Percentiles rank a stretch among this genome's conserved stretches.
Evolutionary conservation across 2,329 filamentous ascomycete genomes (phyloP).

Genomic region (Fusarium vanettenii): DNA sequence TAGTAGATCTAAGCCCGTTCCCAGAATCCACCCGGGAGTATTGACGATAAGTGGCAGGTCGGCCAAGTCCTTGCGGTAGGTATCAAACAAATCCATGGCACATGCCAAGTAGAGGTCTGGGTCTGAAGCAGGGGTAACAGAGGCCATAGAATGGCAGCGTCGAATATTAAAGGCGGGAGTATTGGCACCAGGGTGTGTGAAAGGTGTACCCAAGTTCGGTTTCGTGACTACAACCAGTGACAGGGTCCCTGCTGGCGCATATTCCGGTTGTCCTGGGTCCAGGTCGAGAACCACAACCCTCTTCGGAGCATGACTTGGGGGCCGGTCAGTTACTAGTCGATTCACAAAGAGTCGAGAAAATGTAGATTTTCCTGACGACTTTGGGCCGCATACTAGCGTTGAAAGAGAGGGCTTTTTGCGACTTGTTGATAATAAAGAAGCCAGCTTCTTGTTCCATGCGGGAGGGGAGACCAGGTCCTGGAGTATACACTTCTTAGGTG

Average conservation of each 20-base stretch:
- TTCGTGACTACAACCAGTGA: slow-evolving; percentile 71
- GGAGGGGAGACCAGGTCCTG: slow-evolving; percentile 68
- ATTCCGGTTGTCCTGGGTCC: slow-evolving; percentile 83
- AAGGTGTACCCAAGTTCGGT: slow-evolving; percentile 75
- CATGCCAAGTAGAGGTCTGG: slow-evolving; percentile 75
- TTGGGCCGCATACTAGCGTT: slow-evolving; percentile 75
- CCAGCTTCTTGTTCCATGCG: slow-evolving; percentile 71
- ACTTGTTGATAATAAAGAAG: slow-evolving; percentile 51
- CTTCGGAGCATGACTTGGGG: slow-evolving; percentile 14
- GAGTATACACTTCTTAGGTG: slow-evolving; percentile 60
- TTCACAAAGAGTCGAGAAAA: slow-evolving; percentile 76
- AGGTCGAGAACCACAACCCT: slow-evolving; percentile 75
- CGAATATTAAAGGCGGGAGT: slow-evolving; percentile 56
- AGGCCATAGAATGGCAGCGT: slow-evolving; percentile 74
- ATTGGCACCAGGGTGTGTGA: slow-evolving; percentile 65
- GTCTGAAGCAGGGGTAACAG: slow-evolving; percentile 73
- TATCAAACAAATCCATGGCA: slow-evolving; percentile 69
- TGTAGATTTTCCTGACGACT: slow-evolving; percentile 81
- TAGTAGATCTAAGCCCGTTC: slow-evolving; percentile 75
- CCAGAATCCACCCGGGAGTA: slow-evolving; percentile 79
- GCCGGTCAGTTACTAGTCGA: slow-evolving; percentile 65
- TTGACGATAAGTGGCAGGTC: slow-evolving; percentile 75
- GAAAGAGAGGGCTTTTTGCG: slow-evolving; percentile 52
- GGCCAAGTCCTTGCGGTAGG: slow-evolving; percentile 62
- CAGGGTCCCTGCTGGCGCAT: slow-evolving; percentile 75